Evolutionary conservation across 192 early-diverging fungal genomes (phyloP).

Genomic region (Spinellus fusiger): DNA sequence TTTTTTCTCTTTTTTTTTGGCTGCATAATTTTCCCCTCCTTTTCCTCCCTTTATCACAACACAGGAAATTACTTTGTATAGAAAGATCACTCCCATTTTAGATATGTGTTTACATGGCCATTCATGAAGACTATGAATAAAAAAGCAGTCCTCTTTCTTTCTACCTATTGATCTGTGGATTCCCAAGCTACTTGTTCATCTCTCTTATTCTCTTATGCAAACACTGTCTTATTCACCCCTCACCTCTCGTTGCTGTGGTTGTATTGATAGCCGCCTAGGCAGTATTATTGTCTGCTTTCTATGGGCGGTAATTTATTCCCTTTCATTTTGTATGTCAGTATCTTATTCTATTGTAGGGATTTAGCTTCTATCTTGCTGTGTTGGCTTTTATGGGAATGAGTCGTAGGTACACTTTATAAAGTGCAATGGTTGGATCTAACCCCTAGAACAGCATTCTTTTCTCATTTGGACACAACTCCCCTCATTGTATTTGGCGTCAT

Average conservation of each 20-base stretch:
- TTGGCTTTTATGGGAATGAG: conserved; percentile 16
- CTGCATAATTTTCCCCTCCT: background rate
- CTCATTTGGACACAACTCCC: conserved; percentile 8
- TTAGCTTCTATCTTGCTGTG: conserved; percentile 16
- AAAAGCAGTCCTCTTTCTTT: too few species aligned
- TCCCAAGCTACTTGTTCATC: too few species aligned
- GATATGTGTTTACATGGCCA: background rate
- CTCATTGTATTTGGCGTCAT: conserved; percentile 21
- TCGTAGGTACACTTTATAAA: conserved; percentile 7
- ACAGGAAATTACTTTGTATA: background rate
- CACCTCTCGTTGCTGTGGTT: conserved; percentile 17
- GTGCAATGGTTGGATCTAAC: background rate
- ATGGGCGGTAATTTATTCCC: conserved; percentile 5
- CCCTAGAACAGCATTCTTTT: conserved; percentile 11
- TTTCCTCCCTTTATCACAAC: background rate
- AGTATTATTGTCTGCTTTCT: conserved; percentile 6
- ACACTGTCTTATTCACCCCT: background rate
- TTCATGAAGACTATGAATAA: too few species aligned
- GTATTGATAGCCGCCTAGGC: conserved; percentile 6
- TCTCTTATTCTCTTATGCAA: conserved; percentile 2
- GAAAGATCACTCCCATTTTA: background rate
- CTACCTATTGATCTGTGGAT: too few species aligned
- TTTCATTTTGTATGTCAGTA: background rate
- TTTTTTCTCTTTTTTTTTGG: background rate
- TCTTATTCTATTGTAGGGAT: background rate